phyloP scores from a whole-genome alignment of 345 rosid genomes.

The Eucalyptus sp. region DNA sequence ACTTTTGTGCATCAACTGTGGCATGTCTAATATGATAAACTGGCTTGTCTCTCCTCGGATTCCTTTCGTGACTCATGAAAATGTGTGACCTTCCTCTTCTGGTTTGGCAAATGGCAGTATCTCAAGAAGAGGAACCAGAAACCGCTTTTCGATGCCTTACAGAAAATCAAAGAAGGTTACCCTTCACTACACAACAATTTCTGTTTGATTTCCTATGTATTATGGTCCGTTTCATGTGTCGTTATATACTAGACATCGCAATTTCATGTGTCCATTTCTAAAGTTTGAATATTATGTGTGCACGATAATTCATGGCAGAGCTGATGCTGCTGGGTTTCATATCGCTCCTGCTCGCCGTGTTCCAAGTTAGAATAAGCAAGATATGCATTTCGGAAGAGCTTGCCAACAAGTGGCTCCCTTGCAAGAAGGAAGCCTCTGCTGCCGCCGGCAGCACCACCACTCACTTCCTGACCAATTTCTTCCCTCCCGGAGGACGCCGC shows the following conservation, averaged over 20 bases:
- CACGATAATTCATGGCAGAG: slow-evolving; percentile 26
- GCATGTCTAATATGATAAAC: neutral
- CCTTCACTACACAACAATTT: neutral
- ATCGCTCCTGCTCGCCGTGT: slow-evolving; percentile 56
- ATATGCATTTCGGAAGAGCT: slow-evolving; percentile 40
- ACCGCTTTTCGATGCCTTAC: slow-evolving; percentile 67
- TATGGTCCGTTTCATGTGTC: neutral
- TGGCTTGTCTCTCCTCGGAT: neutral
- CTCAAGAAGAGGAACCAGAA: slow-evolving; percentile 54
- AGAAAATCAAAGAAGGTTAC: slow-evolving; percentile 81
- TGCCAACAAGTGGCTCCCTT: slow-evolving; percentile 47
- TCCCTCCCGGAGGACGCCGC: slow-evolving; percentile 12
- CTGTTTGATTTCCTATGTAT: neutral
- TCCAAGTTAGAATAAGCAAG: slow-evolving; percentile 28
- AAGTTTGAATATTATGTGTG: neutral
- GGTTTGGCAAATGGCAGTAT: slow-evolving; percentile 12
- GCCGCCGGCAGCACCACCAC: neutral
- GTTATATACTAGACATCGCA: neutral
- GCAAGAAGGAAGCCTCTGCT: slow-evolving; percentile 10
- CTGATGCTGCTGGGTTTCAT: slow-evolving; percentile 88
- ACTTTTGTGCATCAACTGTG: neutral
- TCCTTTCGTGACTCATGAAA: neutral
- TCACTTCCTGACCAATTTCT: slow-evolving; percentile 27
- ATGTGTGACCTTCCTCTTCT: neutral
- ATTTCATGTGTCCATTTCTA: neutral